These are phyloP conservation scores for Westerdykella aurantiaca DNA, from an alignment of 2,329 filamentous ascomycete species.

Conservation along the genomic window DNA sequence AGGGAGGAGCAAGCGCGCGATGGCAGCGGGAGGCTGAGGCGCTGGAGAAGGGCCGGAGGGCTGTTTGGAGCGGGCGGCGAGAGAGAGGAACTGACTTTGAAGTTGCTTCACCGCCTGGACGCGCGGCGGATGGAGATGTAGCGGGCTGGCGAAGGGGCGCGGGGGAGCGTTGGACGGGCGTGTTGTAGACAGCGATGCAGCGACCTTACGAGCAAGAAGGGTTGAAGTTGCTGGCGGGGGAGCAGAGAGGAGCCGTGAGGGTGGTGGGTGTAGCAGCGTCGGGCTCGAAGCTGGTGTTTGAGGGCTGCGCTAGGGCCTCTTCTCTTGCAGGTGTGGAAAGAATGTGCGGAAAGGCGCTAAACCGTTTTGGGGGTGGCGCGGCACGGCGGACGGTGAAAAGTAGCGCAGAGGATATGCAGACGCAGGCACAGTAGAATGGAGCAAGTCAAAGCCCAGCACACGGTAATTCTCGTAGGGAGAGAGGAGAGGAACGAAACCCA, in stretches of 20 bases:
- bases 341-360: conserved; percentile 5
- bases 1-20: conserved; percentile 26
- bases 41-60: conserved; percentile 15
- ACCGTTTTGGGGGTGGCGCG: too few relatives aligned
- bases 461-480: too few relatives aligned
- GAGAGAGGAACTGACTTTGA: conserved; percentile 13
- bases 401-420: background rate
- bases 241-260: conserved; percentile 8
- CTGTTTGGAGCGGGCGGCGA: conserved; percentile 32
- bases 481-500: too few relatives aligned
- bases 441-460: too few relatives aligned
- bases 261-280: conserved; percentile 5
- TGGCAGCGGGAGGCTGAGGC: conserved; percentile 24
- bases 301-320: conserved; percentile 2
- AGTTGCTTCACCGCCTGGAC: conserved; percentile 32
- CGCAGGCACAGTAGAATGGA: too few relatives aligned
- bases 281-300: conserved; percentile 9
- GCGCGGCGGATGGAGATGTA: conserved; percentile 11
- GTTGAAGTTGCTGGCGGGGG: conserved; percentile 5
- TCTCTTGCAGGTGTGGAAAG: too few relatives aligned
- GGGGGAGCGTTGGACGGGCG: background rate
- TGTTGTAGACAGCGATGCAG: background rate
- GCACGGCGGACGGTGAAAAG: too few relatives aligned
- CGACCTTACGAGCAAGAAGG: background rate
- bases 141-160: conserved; percentile 2